A percentile compares a stretch with the other conserved stretches of the same genome.
Conservation (phyloP, 768 basidiomycete genomes). For the Cubamyces sp. region DNA sequence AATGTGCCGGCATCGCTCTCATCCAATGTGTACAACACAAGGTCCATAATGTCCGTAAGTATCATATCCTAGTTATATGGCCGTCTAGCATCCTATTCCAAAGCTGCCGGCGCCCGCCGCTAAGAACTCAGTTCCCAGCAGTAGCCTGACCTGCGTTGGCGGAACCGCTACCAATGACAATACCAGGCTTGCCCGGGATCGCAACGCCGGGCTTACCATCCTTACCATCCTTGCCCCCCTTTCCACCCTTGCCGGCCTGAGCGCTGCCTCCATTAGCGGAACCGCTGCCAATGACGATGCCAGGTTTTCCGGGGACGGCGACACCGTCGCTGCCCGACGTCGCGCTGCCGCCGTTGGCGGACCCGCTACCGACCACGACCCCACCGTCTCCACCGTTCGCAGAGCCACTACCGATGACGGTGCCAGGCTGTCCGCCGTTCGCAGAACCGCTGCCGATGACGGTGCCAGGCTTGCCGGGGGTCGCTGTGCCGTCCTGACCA, state of each 20-base stretch:
- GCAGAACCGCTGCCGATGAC: slow-evolving; percentile 5
- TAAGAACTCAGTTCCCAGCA: not conserved
- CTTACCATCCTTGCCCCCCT: not conserved
- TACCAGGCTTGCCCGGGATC: not conserved
- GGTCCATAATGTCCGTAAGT: too few species aligned
- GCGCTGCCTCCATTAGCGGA: not conserved
- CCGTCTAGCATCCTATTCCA: too few species aligned
- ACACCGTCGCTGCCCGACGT: not conserved
- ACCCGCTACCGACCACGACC: not conserved
- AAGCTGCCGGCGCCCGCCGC: too few species aligned
- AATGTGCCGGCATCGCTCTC: too few species aligned
- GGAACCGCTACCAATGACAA: not conserved
- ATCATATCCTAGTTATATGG: too few species aligned
- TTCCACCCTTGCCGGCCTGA: not conserved
- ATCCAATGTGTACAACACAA: too few species aligned
- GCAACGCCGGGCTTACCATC: not conserved
- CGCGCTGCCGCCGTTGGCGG: not conserved
- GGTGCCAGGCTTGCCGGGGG: not conserved
- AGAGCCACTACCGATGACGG: not conserved
- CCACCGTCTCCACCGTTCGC: not conserved
- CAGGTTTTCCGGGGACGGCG: not conserved
- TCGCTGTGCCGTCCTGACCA: not conserved
- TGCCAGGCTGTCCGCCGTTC: not conserved
- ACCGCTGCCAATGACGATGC: slow-evolving; percentile 2
- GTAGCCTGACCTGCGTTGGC: not conserved